phyloP scores from a whole-genome alignment of 441 rosid species.

The Croton setiger region DNA sequence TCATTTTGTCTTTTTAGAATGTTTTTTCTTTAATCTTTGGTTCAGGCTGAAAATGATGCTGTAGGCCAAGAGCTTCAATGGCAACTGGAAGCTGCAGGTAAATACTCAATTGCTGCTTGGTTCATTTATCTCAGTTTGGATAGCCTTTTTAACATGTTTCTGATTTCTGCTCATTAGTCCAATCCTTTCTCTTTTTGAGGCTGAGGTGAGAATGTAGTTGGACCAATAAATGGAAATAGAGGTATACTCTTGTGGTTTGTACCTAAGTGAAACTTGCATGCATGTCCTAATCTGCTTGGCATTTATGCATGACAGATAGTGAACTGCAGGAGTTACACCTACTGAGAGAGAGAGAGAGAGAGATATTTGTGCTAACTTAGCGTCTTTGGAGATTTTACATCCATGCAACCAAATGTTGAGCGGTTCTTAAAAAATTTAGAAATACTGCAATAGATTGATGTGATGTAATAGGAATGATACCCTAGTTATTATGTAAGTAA shows the following conservation, averaged over 20 bases:
- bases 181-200: neutral
- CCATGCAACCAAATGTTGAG: neutral
- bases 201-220: neutral
- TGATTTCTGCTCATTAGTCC: neutral
- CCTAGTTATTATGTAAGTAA: neutral
- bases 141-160: neutral
- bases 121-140: neutral
- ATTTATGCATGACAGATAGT: neutral
- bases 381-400: neutral
- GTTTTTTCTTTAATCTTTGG: slow-evolving; percentile 4
- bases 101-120: neutral
- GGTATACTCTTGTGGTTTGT: neutral
- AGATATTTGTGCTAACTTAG: no score
- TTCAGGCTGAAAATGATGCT: slow-evolving; percentile 72
- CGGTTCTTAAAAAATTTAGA: neutral
- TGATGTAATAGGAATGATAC: neutral
- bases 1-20: slow-evolving; percentile 6
- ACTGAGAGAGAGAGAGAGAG: neutral
- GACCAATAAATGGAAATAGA: neutral
- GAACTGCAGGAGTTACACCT: neutral
- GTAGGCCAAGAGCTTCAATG: slow-evolving; percentile 83
- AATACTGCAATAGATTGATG: neutral
- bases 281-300: neutral
- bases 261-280: neutral
- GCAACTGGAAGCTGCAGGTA: slow-evolving; percentile 96